Conservation (phyloP, 2,329 filamentous ascomycete genomes). For the Botrytis paeoniae region DNA sequence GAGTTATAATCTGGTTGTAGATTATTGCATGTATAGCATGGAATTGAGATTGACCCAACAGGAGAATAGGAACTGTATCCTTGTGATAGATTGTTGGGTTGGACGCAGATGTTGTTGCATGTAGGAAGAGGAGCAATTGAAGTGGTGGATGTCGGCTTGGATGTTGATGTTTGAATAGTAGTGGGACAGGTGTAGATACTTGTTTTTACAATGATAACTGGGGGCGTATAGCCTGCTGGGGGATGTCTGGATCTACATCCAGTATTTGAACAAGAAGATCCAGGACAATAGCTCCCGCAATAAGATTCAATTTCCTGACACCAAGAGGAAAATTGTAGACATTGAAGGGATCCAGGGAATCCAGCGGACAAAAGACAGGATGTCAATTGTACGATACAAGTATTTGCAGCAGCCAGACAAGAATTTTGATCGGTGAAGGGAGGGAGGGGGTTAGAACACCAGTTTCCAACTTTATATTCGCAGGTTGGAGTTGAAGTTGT, state of each 20-base stretch:
- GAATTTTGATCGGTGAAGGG: slow-evolving; percentile 44
- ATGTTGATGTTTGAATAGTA: slow-evolving; percentile 30
- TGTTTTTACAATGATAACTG: slow-evolving; percentile 42
- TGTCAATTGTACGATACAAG: slow-evolving; percentile 46
- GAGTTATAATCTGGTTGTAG: slow-evolving; percentile 42
- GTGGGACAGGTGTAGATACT: slow-evolving; percentile 38
- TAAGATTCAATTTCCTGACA: slow-evolving; percentile 47
- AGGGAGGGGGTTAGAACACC: slow-evolving; percentile 51
- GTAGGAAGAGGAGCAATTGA: slow-evolving; percentile 46
- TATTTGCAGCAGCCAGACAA: slow-evolving; percentile 44
- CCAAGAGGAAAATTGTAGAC: slow-evolving; percentile 51
- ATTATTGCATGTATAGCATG: slow-evolving; percentile 55
- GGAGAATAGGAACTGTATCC: slow-evolving; percentile 65
- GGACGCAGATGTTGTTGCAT: slow-evolving; percentile 48
- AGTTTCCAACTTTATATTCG: slow-evolving; percentile 54
- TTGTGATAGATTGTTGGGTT: slow-evolving; percentile 54
- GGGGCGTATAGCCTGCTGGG: slow-evolving; percentile 40
- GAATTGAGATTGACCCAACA: slow-evolving; percentile 51
- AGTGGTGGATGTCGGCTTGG: slow-evolving; percentile 35
- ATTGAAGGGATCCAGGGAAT: slow-evolving; percentile 48
- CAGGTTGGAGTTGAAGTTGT: slow-evolving; percentile 45
- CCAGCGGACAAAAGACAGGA: slow-evolving; percentile 53
- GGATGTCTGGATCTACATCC: slow-evolving; percentile 45
- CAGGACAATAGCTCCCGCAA: slow-evolving; percentile 43
- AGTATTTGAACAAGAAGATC: slow-evolving; percentile 42